Conservation (phyloP, 1,284 basidiomycete species). For the Tetrapyrgos nigripes region DNA sequence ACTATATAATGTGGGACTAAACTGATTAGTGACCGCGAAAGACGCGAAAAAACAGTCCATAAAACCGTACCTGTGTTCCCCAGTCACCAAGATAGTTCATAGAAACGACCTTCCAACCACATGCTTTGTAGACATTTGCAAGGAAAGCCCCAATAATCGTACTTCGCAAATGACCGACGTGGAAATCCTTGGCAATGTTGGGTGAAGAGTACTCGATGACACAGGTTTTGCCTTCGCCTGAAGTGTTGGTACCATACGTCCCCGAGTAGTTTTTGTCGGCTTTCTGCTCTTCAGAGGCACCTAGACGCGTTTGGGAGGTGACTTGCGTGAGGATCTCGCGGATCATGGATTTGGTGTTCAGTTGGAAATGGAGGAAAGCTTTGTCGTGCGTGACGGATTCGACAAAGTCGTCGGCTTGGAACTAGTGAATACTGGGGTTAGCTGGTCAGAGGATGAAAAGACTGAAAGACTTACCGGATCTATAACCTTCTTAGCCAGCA, state of each 20-base stretch:
- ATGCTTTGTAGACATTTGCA: slow-evolving; percentile 90
- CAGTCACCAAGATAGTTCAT: slow-evolving; percentile 97
- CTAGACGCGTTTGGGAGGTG: slow-evolving; percentile 72
- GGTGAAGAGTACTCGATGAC: slow-evolving; percentile 94
- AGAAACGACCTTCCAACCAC: slow-evolving; percentile 91
- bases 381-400: slow-evolving; percentile 73
- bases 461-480: slow-evolving; percentile 60
- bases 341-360: slow-evolving; percentile 76
- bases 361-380: slow-evolving; percentile 85
- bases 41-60: slow-evolving; percentile 10
- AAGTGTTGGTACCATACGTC: slow-evolving; percentile 77
- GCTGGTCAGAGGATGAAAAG: not conserved
- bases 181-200: slow-evolving; percentile 99
- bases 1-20: slow-evolving; percentile 43
- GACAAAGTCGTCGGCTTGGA: slow-evolving; percentile 73
- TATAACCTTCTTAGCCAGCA: slow-evolving; percentile 78
- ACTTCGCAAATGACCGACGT: slow-evolving; percentile 95
- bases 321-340: slow-evolving; percentile 85
- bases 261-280: slow-evolving; percentile 37
- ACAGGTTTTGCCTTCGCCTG: slow-evolving; percentile 83
- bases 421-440: slow-evolving; percentile 46
- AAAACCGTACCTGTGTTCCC: slow-evolving; percentile 90
- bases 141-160: slow-evolving; percentile 98
- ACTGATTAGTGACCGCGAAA: not conserved
- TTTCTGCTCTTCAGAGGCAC: slow-evolving; percentile 42